Conservation (phyloP, 2,329 filamentous ascomycete genomes). For the Penicillium verrucosum region DNA sequence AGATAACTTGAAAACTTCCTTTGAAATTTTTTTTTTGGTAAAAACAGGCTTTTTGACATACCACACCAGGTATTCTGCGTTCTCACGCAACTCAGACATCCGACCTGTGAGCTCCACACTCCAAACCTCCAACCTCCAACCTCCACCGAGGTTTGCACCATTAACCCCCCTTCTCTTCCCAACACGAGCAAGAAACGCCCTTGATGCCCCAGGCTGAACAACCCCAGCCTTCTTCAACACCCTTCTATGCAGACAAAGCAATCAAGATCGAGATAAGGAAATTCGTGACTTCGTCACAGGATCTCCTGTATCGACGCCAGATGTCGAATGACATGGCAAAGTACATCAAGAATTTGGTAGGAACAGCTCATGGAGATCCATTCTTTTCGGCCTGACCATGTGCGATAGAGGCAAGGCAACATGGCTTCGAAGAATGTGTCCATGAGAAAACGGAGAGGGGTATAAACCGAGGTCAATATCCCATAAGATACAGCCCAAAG, state of each 20-base stretch:
- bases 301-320: constrained; percentile 14
- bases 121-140: not conserved
- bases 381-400: not conserved
- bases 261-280: constrained; percentile 20
- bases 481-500: constrained; percentile 17
- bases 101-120: not conserved
- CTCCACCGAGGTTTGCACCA: not conserved
- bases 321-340: constrained; percentile 9
- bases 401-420: not conserved
- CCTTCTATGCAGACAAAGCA: constrained; percentile 14
- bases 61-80: constrained; percentile 8
- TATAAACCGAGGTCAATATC: constrained; percentile 18
- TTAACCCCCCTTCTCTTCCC: not conserved
- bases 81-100: constrained; percentile 1
- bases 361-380: not conserved
- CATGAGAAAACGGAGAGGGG: constrained; percentile 14
- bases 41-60: constrained; percentile 24
- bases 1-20: constrained; percentile 18
- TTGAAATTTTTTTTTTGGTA: constrained; percentile 28
- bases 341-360: constrained; percentile 3
- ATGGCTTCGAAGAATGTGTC: constrained; percentile 6
- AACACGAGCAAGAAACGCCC: not conserved
- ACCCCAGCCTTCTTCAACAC: constrained; percentile 1
- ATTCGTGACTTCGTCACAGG: constrained; percentile 25
- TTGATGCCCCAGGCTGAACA: not conserved